These are phyloP conservation scores for Mycena galopus DNA, from an alignment of 768 basidiomycete genomes.

Conservation along the genomic window DNA sequence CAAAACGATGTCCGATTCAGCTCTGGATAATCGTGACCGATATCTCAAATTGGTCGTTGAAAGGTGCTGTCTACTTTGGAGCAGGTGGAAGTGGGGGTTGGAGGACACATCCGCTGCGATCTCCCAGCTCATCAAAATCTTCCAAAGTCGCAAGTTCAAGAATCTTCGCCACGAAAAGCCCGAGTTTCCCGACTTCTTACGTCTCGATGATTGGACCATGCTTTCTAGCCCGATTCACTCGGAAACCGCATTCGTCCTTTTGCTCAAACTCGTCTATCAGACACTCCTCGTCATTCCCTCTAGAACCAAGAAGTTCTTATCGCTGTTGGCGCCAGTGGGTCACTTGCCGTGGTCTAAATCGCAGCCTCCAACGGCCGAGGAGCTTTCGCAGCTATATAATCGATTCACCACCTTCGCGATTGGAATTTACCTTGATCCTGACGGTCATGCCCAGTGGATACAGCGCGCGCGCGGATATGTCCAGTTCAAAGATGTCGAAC, in stretches of 20 bases:
- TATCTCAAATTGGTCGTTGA: constrained; percentile 79
- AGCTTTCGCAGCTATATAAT: constrained; percentile 86
- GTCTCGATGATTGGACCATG: constrained; percentile 64
- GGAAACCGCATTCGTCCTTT: constrained; percentile 84
- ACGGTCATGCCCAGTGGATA: constrained; percentile 65
- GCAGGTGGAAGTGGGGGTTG: constrained; percentile 84
- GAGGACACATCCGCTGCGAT: constrained; percentile 70
- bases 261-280: constrained; percentile 85
- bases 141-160: constrained; percentile 81
- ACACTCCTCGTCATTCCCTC: constrained; percentile 51
- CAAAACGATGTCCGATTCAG: constrained; percentile 48
- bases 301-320: constrained; percentile 75
- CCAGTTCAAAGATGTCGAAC: constrained; percentile 74
- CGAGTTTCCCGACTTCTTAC: constrained; percentile 82
- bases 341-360: constrained; percentile 73
- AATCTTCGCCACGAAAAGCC: constrained; percentile 72
- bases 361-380: constrained; percentile 61
- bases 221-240: constrained; percentile 61
- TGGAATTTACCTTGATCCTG: constrained; percentile 73
- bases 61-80: constrained; percentile 80
- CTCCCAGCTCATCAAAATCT: constrained; percentile 75
- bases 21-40: constrained; percentile 69
- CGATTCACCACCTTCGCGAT: constrained; percentile 81
- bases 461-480: constrained; percentile 77
- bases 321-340: constrained; percentile 79